Base-by-base conservation (phyloP, 371 early-diverging fungal genomes). In the Massospora cicadina region DNA sequence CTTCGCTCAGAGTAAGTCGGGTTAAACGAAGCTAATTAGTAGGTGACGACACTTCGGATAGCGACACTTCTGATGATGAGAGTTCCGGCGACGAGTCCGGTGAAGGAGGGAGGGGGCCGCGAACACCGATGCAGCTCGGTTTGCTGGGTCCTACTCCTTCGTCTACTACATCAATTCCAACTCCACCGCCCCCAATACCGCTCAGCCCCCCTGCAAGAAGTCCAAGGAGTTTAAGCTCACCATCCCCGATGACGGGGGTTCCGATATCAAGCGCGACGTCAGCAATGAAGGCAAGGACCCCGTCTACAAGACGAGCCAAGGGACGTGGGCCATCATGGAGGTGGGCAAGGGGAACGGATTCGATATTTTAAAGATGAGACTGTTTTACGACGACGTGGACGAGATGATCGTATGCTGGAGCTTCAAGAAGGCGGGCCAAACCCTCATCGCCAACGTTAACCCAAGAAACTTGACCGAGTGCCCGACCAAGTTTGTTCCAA, bases 51-150 rank as follows among this genome's bases (percentile, higher is more conserved):
- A n/a, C n/a, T n/a, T n/a, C n/a, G n/a, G n/a, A n/a, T n/a, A n/a
- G n/a, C n/a, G n/a, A n/a, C n/a, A n/a, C n/a, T n/a, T n/a, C n/a
- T n/a, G n/a, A n/a, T n/a, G n/a, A n/a, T n/a, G n/a, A n/a, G n/a
- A n/a, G n/a, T n/a, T n/a, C n/a, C n/a, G n/a, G n/a, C n/a, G n/a
- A n/a, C n/a, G n/a, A n/a, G n/a, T n/a, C n/a, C n/a, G n/a, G n/a
- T n/a, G n/a, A n/a, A n/a, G n/a, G n/a, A n/a, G n/a, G n/a, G n/a
- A n/a, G n/a, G n/a, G n/a, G n/a, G 60, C 31, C 21, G 60, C 60
- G 2, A 60, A 60, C 3, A 60, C 60, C n/a, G 60, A 60, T 30
- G 32, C 60, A 3, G 13, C 60, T 12, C 27, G 32, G 30, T 60
- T 28, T 30, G 60, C 23, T 31, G 60, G 60, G 5, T n/a, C 31